Evolutionary conservation across 352 stramenopile species (phyloP), one percentile per base, ranked within the genome.

Genomic region (Phytophthora boehmeriae): DNA sequence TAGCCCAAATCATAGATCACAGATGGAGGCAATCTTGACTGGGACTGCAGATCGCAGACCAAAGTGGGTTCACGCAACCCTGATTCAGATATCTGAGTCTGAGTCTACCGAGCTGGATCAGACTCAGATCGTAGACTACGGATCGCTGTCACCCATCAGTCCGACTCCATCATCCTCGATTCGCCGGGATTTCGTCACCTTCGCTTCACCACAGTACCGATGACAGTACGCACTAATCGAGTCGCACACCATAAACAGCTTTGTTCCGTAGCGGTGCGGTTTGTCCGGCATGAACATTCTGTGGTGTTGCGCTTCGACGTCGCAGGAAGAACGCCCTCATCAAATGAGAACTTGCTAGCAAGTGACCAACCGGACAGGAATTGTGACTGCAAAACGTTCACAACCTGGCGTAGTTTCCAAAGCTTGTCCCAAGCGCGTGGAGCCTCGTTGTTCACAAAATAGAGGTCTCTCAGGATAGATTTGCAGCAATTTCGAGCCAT

Each of bases 321-420:
- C 42, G 42, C 8, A 9, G 42, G 42, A 13, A 48, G 19, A 20
- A 48, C 42, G 6, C 42, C 42, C 30, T 48, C 42, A 16, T 48
- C 42, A 28, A 48, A 48, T 9, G 19, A 25, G 36, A 44, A 22
- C 11, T 20, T n/a, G 6, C 5, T 17, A n/a, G 42, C 17, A 9
- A 19, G 42, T 20, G 42, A 23, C 42, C 42, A 48, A n/a, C 10
- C 42, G 19, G 6, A 16, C 16, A 48, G 3, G 42, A 48, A 48
- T 8, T 20, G 19, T 16, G 27, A 1, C 42, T 48, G 42, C n/a
- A 48, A 20, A 14, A 25, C 19, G 19, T 48, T 20, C 11, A 48
- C 42, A 28, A 48, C 42, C 27, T 25, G 10, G 9, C 42, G 19
- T 9, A 48, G 13, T 20, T 48, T 48, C 42, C 42, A 48, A 6